Evolutionary conservation across 345 rosid genomes (phyloP).

Genomic region (Gynandropsis gynandra): DNA sequence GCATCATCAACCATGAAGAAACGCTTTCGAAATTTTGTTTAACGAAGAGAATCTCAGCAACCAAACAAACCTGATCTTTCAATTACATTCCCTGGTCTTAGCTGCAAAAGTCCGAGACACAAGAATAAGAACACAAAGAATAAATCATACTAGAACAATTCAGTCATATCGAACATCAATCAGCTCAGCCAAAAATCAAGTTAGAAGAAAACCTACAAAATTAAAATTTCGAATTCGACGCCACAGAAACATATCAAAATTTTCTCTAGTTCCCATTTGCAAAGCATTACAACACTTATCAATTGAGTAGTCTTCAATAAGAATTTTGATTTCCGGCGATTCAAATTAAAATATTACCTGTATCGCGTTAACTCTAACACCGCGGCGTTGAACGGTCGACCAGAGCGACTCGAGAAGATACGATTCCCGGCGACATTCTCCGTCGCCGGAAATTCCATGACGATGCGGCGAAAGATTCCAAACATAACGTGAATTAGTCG

Average conservation of each 20-base stretch:
- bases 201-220: background rate
- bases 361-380: slow-evolving; percentile 70
- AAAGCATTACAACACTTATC: background rate
- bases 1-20: background rate
- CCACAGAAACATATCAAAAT: background rate
- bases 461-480: slow-evolving; percentile 13
- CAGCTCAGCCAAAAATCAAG: background rate
- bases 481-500: slow-evolving; percentile 23
- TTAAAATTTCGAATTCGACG: background rate
- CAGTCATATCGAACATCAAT: slow-evolving; percentile 10
- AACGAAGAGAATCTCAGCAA: background rate
- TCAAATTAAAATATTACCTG: slow-evolving; percentile 29
- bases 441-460: slow-evolving; percentile 7
- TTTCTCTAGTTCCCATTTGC: background rate
- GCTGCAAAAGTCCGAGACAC: slow-evolving; percentile 31
- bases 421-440: slow-evolving; percentile 9
- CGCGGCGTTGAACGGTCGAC: slow-evolving; percentile 55
- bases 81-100: slow-evolving; percentile 75
- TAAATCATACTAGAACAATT: background rate
- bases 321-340: background rate
- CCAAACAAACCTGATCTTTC: slow-evolving; percentile 61
- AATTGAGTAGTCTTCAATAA: background rate
- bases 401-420: slow-evolving; percentile 38
- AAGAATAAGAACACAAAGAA: slow-evolving; percentile 4
- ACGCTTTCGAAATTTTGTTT: background rate